Evolutionary conservation across 495 filamentous ascomycete genomes (phyloP).

Genomic region (Annulohypoxylon bovei): DNA sequence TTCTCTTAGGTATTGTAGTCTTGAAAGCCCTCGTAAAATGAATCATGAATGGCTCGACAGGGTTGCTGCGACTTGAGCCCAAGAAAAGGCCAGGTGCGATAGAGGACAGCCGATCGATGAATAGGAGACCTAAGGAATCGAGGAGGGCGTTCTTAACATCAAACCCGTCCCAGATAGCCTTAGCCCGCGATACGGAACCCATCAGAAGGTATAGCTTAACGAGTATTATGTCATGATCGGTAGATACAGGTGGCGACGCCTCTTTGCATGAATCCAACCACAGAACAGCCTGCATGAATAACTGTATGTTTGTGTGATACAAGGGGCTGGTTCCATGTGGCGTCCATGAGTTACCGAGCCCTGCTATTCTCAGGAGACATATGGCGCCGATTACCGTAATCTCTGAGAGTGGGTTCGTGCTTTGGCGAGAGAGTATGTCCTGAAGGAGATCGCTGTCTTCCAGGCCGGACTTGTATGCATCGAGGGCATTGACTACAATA

Average conservation of each 20-base stretch:
- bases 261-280: slow-evolving; percentile 56
- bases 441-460: slow-evolving; percentile 39
- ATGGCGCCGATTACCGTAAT: slow-evolving; percentile 55
- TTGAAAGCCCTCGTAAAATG: slow-evolving; percentile 52
- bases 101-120: slow-evolving; percentile 62
- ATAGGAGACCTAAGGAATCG: slow-evolving; percentile 58
- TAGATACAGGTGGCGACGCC: slow-evolving; percentile 47
- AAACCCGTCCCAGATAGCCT: slow-evolving; percentile 55
- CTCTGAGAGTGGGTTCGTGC: slow-evolving; percentile 57
- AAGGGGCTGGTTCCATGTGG: slow-evolving; percentile 36
- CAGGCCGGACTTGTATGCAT: slow-evolving; percentile 44
- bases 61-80: slow-evolving; percentile 19
- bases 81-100: slow-evolving; percentile 58
- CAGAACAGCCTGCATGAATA: slow-evolving; percentile 57
- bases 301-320: slow-evolving; percentile 41
- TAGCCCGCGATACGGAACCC: slow-evolving; percentile 54
- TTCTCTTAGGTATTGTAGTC: slow-evolving; percentile 49
- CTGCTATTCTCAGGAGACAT: slow-evolving; percentile 58
- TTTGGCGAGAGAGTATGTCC: slow-evolving; percentile 6
- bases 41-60: slow-evolving; percentile 40
- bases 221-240: slow-evolving; percentile 55
- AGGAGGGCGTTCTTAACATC: slow-evolving; percentile 61
- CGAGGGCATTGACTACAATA: slow-evolving; percentile 44
- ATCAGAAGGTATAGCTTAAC: slow-evolving; percentile 57
- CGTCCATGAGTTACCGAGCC: slow-evolving; percentile 14